phyloP scores from a whole-genome alignment of 352 stramenopile genomes.

The Pythium phragmitis region DNA sequence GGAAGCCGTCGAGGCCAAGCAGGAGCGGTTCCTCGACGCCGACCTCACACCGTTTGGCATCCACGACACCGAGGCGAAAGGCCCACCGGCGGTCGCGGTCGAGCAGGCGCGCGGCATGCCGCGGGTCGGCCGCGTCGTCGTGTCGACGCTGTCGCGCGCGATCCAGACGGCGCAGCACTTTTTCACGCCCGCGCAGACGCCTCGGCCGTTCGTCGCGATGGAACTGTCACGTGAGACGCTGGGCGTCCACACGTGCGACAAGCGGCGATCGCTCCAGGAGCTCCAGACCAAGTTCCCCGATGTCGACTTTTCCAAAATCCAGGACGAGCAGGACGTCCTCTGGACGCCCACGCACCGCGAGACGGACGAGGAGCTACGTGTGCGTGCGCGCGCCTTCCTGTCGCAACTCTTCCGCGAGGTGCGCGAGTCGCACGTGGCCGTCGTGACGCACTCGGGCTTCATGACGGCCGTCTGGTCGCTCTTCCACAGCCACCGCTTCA shows the following conservation, averaged over 20 bases:
- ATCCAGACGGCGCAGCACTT: constrained; percentile 75
- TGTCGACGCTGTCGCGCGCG: constrained; percentile 64
- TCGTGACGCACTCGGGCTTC: constrained; percentile 74
- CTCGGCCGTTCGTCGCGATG: constrained; percentile 50
- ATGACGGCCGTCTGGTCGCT: constrained; percentile 56
- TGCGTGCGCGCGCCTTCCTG: constrained; percentile 48
- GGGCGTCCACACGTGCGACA: constrained; percentile 69
- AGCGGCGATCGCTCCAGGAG: constrained; percentile 43
- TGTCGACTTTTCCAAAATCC: constrained; percentile 61
- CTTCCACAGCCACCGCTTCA: constrained; percentile 34
- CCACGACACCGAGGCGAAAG: constrained; percentile 46
- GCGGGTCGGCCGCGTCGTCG: constrained; percentile 54
- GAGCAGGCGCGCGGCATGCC: constrained; percentile 60
- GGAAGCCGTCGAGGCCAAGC: constrained; percentile 60
- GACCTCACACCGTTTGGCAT: constrained; percentile 62
- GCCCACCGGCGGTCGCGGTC: constrained; percentile 27
- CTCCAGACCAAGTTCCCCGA: constrained; percentile 51
- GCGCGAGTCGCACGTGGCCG: constrained; percentile 48
- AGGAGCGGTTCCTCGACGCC: constrained; percentile 58
- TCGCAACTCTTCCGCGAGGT: constrained; percentile 51
- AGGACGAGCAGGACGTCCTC: constrained; percentile 49
- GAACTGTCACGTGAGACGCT: constrained; percentile 66
- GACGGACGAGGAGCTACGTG: constrained; percentile 54
- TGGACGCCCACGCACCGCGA: constrained; percentile 64
- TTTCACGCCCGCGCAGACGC: constrained; percentile 37